phyloP scores from a whole-genome alignment of 352 stramenopile genomes.

The Phytophthora tubulina region DNA sequence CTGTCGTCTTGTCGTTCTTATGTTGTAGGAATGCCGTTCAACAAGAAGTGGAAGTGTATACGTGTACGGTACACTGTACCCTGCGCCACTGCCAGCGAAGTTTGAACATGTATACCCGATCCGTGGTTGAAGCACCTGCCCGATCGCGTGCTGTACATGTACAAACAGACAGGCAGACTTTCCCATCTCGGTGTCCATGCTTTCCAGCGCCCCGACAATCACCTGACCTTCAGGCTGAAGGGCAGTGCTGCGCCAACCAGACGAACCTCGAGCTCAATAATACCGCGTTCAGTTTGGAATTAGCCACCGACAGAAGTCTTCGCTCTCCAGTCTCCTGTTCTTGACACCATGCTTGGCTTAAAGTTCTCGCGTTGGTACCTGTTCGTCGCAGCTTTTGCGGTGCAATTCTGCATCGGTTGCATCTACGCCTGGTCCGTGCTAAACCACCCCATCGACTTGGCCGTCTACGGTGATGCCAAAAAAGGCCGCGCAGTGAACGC shows the following conservation, averaged over 20 bases:
- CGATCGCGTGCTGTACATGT: background rate
- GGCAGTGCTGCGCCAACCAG: background rate
- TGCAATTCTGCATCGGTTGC: slow-evolving; percentile 74
- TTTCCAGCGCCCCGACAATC: background rate
- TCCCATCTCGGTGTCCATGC: background rate
- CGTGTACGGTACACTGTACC: too few species aligned
- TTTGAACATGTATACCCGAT: too few species aligned
- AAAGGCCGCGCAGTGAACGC: slow-evolving; percentile 66
- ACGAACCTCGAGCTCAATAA: background rate
- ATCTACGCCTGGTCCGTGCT: slow-evolving; percentile 79
- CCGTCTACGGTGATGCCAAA: slow-evolving; percentile 56
- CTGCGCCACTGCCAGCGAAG: too few species aligned
- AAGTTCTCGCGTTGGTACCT: slow-evolving; percentile 76
- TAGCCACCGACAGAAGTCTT: background rate
- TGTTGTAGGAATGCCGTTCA: too few species aligned
- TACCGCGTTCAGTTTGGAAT: slow-evolving; percentile 28
- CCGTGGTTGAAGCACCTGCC: background rate
- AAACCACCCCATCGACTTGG: slow-evolving; percentile 66
- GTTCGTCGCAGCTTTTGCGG: slow-evolving; percentile 64
- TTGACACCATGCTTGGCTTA: slow-evolving; percentile 33
- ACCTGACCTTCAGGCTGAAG: too few species aligned
- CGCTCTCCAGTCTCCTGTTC: background rate
- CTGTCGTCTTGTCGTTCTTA: too few species aligned
- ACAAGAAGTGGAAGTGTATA: too few species aligned
- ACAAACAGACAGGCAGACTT: background rate